Evolutionary conservation across 257 asterid species (phyloP), one percentile per base, ranked within the genome.

Genomic region (Paulownia fortunei): DNA sequence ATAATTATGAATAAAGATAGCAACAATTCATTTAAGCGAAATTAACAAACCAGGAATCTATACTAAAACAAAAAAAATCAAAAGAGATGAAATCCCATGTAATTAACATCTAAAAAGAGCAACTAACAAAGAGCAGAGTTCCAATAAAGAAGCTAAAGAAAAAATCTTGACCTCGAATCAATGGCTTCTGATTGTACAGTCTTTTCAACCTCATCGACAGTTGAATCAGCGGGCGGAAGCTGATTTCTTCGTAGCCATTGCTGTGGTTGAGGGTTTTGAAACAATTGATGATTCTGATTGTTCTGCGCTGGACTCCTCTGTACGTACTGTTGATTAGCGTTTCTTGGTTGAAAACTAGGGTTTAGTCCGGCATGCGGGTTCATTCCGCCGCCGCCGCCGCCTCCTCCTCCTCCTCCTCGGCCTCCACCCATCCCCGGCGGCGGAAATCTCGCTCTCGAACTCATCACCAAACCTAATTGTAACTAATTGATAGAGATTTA

Each of bases 371-470:
- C 88, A 76, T 89, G 82, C 6, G 91, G 87, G 79, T 84, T 84
- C 88, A 87, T 72, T 49, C 89, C 90, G 27, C 93, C 86, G 44
- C 85, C 86, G 63, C 91, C 87, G 15, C 85, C 93, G 23, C 12
- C 85, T 78, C 56, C 63, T 42, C 81, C 90, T 0, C 85, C 90
- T 15, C 89, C 94, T 39, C 67, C 90, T 78, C 79, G 81, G 69
- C 86, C 94, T 6, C 89, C 97, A 47, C 93, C 92, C 85, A 91
- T 89, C 8, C 98, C 98, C 58, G 98, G 99, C 42, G 97, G 94
- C 74, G 96, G 99, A 85, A 89, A 92, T 74, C 99, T 90, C 60
- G 96, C 84, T 70, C 97, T 82, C 61, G 90, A 86, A 88, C 83
- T 84, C 98, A 94, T 94, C 87, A n/a, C 82, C 66, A 76, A 82